Percentiles rank a stretch among this genome's conserved stretches.
phyloP scores from a whole-genome alignment of 257 asterid species.

The Primulina huaijiensis region DNA sequence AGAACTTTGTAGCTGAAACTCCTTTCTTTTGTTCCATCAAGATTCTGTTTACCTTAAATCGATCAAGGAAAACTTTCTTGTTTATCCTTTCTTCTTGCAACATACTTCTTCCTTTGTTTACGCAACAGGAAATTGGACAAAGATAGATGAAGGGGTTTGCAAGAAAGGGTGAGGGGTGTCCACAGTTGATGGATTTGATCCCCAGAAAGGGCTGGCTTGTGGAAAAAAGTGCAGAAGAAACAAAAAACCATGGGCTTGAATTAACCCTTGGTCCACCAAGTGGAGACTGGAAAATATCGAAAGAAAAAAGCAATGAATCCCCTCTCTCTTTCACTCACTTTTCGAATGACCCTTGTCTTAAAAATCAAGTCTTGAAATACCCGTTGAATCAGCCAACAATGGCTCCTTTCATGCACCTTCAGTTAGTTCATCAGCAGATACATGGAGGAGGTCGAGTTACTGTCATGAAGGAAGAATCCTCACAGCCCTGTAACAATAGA shows the following conservation, averaged over 20 bases:
- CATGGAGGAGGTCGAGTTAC: slow-evolving; percentile 22
- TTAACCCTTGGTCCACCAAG: slow-evolving; percentile 89
- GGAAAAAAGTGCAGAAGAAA: background rate
- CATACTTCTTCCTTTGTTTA: too few species aligned
- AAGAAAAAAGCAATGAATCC: slow-evolving; percentile 20
- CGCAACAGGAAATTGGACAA: slow-evolving; percentile 28
- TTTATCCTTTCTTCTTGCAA: background rate
- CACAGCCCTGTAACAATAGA: slow-evolving; percentile 48
- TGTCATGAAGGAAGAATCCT: slow-evolving; percentile 61
- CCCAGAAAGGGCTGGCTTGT: slow-evolving; percentile 19
- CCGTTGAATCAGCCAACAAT: slow-evolving; percentile 42
- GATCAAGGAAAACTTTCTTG: background rate
- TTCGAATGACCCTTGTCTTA: background rate
- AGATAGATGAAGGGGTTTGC: slow-evolving; percentile 9
- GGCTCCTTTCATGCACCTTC: slow-evolving; percentile 40
- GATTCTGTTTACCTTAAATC: background rate
- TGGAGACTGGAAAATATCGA: slow-evolving; percentile 42
- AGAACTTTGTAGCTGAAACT: background rate
- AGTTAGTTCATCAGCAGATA: slow-evolving; percentile 14
- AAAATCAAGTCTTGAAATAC: too few species aligned
- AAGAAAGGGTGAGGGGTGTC: slow-evolving; percentile 48
- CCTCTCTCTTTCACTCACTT: background rate
- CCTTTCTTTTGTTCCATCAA: background rate
- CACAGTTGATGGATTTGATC: slow-evolving; percentile 63
- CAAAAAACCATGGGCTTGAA: slow-evolving; percentile 47